These are phyloP conservation scores for Jasminum sambac DNA, from an alignment of 257 asterid genomes.

Conservation along the genomic window DNA sequence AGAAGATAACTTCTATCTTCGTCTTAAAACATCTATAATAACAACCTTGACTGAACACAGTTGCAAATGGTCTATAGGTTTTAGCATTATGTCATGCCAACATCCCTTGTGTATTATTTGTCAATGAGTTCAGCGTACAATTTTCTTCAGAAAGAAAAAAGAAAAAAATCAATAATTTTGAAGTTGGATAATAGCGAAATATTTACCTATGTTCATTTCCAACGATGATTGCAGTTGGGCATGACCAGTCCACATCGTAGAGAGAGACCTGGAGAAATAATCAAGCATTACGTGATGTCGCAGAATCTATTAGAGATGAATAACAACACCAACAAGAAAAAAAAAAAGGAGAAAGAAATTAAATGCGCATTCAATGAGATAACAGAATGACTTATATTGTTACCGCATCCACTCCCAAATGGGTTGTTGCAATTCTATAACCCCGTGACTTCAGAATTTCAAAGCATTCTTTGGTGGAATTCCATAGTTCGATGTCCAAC, in stretches of 20 bases:
- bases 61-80: neutral
- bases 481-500: constrained; percentile 97
- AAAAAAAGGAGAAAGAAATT: neutral
- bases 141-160: neutral
- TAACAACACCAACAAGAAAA: neutral
- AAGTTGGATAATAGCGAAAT: constrained; percentile 9
- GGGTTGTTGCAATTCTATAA: constrained; percentile 84
- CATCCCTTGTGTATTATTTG: neutral
- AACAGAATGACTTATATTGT: constrained; percentile 9
- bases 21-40: neutral
- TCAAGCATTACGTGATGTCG: constrained; percentile 5
- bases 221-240: constrained; percentile 89
- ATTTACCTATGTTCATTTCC: constrained; percentile 81
- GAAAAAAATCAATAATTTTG: constrained; percentile 7
- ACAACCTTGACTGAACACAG: neutral
- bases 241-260: constrained; percentile 89
- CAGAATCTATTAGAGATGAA: neutral
- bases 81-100: neutral
- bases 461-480: constrained; percentile 71
- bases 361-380: neutral
- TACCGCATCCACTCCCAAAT: constrained; percentile 76
- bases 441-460: constrained; percentile 82
- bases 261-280: constrained; percentile 65
- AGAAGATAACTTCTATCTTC: neutral
- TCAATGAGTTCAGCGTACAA: neutral